These are phyloP conservation scores for Steccherinum ochraceum DNA, from an alignment of 768 basidiomycete species.

Conservation along the genomic window DNA sequence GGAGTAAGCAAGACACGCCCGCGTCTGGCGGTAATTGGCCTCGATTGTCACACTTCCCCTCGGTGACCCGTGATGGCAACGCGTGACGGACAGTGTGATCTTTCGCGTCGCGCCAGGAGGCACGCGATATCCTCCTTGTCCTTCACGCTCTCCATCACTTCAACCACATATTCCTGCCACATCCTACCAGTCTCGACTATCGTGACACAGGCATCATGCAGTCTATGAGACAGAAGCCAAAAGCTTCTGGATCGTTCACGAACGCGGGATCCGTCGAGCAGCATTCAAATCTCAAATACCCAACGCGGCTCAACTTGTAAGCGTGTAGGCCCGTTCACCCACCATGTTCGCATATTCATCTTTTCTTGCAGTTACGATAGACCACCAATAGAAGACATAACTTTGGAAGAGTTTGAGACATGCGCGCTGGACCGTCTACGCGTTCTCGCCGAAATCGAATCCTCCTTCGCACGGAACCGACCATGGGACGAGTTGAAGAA, in stretches of 20 bases:
- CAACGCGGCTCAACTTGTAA: constrained; percentile 76
- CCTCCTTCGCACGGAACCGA: constrained; percentile 78
- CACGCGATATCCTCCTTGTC: background rate
- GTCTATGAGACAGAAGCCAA: too few relatives aligned
- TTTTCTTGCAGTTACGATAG: constrained; percentile 64
- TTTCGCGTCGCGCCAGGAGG: background rate
- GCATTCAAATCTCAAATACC: constrained; percentile 39
- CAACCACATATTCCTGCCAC: too few relatives aligned
- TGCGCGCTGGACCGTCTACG: constrained; percentile 85
- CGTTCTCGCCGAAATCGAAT: constrained; percentile 86
- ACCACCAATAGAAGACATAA: constrained; percentile 83
- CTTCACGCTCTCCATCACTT: background rate
- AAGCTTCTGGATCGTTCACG: constrained; percentile 4
- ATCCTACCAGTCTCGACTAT: constrained; percentile 11
- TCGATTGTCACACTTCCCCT: background rate
- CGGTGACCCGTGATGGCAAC: background rate
- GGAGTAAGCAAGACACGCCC: too few relatives aligned
- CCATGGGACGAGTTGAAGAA: constrained; percentile 70
- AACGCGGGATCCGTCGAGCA: constrained; percentile 16
- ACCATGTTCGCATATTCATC: constrained; percentile 8
- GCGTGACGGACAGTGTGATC: background rate
- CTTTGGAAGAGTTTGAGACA: constrained; percentile 91
- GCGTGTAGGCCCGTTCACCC: constrained; percentile 11
- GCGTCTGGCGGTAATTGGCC: too few relatives aligned
- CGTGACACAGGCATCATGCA: too few relatives aligned